These are phyloP conservation scores for Plasmodium relictum DNA, from an alignment of 169 alveolate species.

Conservation along the genomic window DNA sequence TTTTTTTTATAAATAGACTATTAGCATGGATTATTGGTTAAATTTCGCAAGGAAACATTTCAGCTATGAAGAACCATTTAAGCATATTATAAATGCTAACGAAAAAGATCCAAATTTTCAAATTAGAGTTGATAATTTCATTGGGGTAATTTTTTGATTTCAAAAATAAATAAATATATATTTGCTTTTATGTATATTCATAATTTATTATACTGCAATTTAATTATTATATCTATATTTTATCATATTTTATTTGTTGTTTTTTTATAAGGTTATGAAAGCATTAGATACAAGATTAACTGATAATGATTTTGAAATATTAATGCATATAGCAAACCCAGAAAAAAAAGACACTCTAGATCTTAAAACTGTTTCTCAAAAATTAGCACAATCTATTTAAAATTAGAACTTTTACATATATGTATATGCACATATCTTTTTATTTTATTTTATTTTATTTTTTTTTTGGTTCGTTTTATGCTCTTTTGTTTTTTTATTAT, in stretches of 20 bases:
- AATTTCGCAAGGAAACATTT: slow-evolving; percentile 48
- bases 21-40: slow-evolving; percentile 62
- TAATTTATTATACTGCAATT: neutral
- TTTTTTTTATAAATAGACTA: slow-evolving; percentile 7
- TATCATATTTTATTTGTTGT: neutral
- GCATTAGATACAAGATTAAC: slow-evolving; percentile 63
- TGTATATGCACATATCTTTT: neutral
- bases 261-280: slow-evolving; percentile 25
- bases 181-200: neutral
- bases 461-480: slow-evolving; percentile 5
- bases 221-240: too few relatives aligned
- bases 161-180: neutral
- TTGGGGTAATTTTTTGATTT: slow-evolving; percentile 36
- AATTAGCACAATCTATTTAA: neutral
- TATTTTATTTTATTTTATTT: neutral
- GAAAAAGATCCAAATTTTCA: slow-evolving; percentile 33
- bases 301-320: slow-evolving; percentile 31
- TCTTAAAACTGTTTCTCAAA: slow-evolving; percentile 46
- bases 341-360: slow-evolving; percentile 43
- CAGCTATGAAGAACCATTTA: slow-evolving; percentile 49
- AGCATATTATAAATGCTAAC: slow-evolving; percentile 6
- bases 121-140: slow-evolving; percentile 32
- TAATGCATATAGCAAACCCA: slow-evolving; percentile 45
- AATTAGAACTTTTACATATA: neutral
- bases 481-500: neutral